Conservation (phyloP, 2,329 filamentous ascomycete species). For the Talaromyces sp. region DNA sequence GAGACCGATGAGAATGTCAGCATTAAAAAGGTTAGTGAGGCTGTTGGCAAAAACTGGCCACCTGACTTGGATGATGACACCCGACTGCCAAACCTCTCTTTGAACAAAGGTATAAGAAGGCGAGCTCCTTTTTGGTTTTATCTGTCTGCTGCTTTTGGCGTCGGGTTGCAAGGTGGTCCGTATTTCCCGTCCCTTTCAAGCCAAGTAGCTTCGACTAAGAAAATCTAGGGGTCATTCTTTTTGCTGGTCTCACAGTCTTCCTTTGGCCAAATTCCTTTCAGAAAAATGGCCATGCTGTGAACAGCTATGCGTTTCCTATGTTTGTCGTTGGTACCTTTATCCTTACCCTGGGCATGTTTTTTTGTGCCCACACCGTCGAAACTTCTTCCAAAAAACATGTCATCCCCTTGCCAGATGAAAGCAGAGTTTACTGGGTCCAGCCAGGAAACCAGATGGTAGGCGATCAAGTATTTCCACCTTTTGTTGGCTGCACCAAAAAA, state of each 20-base stretch:
- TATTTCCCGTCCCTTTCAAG: not conserved
- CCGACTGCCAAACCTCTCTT: constrained; percentile 24
- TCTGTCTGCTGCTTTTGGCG: constrained; percentile 21
- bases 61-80: constrained; percentile 22
- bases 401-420: constrained; percentile 17
- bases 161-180: constrained; percentile 24
- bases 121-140: constrained; percentile 25
- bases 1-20: not conserved
- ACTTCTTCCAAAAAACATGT: constrained; percentile 24
- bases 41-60: not conserved
- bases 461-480: constrained; percentile 34
- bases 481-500: constrained; percentile 23
- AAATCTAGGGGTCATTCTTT: constrained; percentile 20
- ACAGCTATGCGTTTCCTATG: constrained; percentile 29
- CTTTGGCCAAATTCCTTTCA: constrained; percentile 20
- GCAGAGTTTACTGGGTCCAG: constrained; percentile 34
- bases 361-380: constrained; percentile 30
- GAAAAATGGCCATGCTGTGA: constrained; percentile 19
- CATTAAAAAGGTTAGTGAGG: constrained; percentile 7
- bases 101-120: constrained; percentile 30
- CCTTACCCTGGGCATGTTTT: constrained; percentile 28
- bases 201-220: not conserved
- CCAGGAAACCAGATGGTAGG: constrained; percentile 32
- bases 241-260: constrained; percentile 25
- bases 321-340: constrained; percentile 27